Conservation (phyloP, 176 grass and related monocot species). For the Aegilops longissima region DNA sequence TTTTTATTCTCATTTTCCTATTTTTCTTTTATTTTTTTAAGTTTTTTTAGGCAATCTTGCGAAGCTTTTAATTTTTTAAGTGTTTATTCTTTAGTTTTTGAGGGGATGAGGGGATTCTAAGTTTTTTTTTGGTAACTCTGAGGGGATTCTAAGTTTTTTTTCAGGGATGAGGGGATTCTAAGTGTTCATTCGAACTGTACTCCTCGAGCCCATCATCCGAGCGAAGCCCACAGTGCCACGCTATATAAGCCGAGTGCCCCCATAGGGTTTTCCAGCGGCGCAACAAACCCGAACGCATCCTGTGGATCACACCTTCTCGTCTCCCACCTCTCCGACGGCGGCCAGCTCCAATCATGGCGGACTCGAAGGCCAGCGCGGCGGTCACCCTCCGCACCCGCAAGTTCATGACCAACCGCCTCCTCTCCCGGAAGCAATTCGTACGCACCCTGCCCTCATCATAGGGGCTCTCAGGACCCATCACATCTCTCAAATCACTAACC, state of each 20-base stretch:
- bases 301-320: neutral
- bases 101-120: too few species aligned
- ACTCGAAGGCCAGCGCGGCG: slow-evolving; percentile 57
- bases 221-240: neutral
- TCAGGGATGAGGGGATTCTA: too few species aligned
- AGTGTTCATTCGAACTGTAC: too few species aligned
- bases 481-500: neutral
- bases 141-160: too few species aligned
- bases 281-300: slow-evolving; percentile 12
- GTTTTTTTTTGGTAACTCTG: too few species aligned
- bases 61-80: too few species aligned
- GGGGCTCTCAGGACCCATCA: neutral
- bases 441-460: neutral
- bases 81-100: too few species aligned
- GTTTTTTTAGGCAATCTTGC: too few species aligned
- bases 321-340: neutral
- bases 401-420: slow-evolving; percentile 99
- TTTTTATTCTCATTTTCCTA: too few species aligned
- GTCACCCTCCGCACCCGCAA: slow-evolving; percentile 92
- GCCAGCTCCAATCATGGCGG: slow-evolving; percentile 56
- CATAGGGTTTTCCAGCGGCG: slow-evolving; percentile 49
- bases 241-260: neutral
- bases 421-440: slow-evolving; percentile 96
- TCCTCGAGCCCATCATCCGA: neutral
- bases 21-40: too few species aligned